Base-by-base conservation (phyloP, 2,329 filamentous ascomycete species). In the Immersiporthe knoxdaviesiana region DNA sequence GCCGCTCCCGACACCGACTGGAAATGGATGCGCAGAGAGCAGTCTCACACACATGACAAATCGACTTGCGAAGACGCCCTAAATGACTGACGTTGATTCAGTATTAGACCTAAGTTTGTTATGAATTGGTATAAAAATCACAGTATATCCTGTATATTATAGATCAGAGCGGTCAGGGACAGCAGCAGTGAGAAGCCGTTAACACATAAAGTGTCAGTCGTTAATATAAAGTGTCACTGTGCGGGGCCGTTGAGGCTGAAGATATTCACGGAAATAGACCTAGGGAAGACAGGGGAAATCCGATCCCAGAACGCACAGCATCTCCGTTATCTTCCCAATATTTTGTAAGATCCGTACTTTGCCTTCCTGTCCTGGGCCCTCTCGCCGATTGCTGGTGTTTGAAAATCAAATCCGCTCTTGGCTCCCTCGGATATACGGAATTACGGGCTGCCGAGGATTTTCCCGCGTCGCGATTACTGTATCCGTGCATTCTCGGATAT, bases 391-490 rank as follows among this genome's bases (percentile, higher is more conserved):
- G 11, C 14, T 18, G 21, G 16, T 56, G 3, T 16, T 18, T 32
- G 24, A 7, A 2, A 44, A 47, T n/a, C 44, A 24, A 7, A n/a
- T n/a, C 12, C 11, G 8, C 12, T 21, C 2, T 32, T 37, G 18
- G n/a, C n/a, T n/a, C 32, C 21, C 5, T 12, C 59, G 59, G 59
- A 44, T 44, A 30, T 61, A 61, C 59, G 59, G 59, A 61, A 41
- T 61, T 37, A 41, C 37, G n/a, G 18, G 37, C 24, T 18, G 37
- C 32, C 11, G 14, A 12, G 24, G 50, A 24, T 16, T 27, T 30
- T 5, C 14, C 18, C 27, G 52, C 52, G 27, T 35, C 56, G 30
- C 56, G 10, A 37, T n/a, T n/a, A n/a, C n/a, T n/a, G n/a, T n/a
- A n/a, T n/a, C n/a, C n/a, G 18, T 18, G 21, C 11, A 11, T 41